phyloP scores from a whole-genome alignment of 2,329 filamentous ascomycete species.

The Pseudogymnoascus sp. region DNA sequence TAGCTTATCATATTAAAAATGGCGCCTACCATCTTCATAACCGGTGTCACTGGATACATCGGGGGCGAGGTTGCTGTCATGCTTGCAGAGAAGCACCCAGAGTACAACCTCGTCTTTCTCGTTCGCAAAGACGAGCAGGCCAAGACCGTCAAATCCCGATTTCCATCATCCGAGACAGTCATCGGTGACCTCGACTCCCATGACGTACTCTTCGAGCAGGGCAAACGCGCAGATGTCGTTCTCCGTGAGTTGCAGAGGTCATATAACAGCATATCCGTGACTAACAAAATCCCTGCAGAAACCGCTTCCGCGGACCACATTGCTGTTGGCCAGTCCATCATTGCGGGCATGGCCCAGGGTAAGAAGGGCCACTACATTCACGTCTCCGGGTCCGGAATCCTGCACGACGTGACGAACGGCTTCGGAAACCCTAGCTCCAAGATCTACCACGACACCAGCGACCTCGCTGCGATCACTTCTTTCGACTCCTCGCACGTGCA shows the following conservation, averaged over 20 bases:
- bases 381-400: constrained; percentile 42
- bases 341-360: constrained; percentile 38
- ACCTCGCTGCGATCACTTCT: constrained; percentile 46
- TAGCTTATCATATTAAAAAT: background rate
- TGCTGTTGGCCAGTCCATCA: constrained; percentile 35
- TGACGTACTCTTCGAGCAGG: constrained; percentile 26
- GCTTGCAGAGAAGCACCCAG: constrained; percentile 17
- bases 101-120: constrained; percentile 17
- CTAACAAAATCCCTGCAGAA: constrained; percentile 13
- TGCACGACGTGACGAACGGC: constrained; percentile 26
- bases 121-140: constrained; percentile 19
- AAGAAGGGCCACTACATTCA: constrained; percentile 44
- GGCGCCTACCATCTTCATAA: constrained; percentile 19
- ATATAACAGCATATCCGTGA: background rate
- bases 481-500: constrained; percentile 54
- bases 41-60: constrained; percentile 20
- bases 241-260: constrained; percentile 25
- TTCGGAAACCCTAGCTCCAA: constrained; percentile 38
- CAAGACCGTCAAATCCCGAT: constrained; percentile 12
- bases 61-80: constrained; percentile 16
- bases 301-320: constrained; percentile 20
- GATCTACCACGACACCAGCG: constrained; percentile 53
- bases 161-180: constrained; percentile 20
- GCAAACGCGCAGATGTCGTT: constrained; percentile 31
- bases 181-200: constrained; percentile 30